Evolutionary conservation across 495 filamentous ascomycete species (phyloP).

Genomic region (Evansstolkia leycettana): DNA sequence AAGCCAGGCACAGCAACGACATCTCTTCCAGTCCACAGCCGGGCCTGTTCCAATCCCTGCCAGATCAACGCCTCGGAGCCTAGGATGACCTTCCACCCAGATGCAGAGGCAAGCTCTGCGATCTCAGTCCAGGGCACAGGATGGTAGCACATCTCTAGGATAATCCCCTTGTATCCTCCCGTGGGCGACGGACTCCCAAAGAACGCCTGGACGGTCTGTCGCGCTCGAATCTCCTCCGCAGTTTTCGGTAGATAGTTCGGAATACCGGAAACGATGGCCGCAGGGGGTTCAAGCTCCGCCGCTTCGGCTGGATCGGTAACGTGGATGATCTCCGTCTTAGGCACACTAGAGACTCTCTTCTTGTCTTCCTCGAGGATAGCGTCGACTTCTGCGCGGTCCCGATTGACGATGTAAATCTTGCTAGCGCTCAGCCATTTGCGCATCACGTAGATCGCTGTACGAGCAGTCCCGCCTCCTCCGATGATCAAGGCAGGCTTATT

Average conservation of each 20-base stretch:
- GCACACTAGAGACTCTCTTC: slow-evolving; percentile 16
- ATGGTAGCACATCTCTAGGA: slow-evolving; percentile 75
- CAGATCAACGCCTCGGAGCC: slow-evolving; percentile 64
- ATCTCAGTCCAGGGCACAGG: slow-evolving; percentile 55
- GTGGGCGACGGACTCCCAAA: slow-evolving; percentile 19
- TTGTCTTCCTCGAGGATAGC: slow-evolving; percentile 43
- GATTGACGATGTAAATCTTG: slow-evolving; percentile 59
- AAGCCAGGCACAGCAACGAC: slow-evolving; percentile 38
- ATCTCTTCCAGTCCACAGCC: slow-evolving; percentile 47
- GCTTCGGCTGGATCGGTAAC: slow-evolving; percentile 46
- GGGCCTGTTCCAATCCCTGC: slow-evolving; percentile 62
- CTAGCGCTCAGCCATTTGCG: slow-evolving; percentile 51
- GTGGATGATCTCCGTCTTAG: slow-evolving; percentile 39
- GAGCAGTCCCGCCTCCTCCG: slow-evolving; percentile 58
- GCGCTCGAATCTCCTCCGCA: slow-evolving; percentile 40
- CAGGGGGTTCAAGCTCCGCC: slow-evolving; percentile 39
- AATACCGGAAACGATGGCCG: slow-evolving; percentile 52
- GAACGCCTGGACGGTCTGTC: slow-evolving; percentile 44
- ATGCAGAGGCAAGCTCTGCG: slow-evolving; percentile 37
- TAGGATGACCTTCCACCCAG: slow-evolving; percentile 56
- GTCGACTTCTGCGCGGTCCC: slow-evolving; percentile 49
- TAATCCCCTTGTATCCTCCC: slow-evolving; percentile 44
- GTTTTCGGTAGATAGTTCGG: slow-evolving; percentile 57
- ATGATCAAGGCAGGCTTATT: slow-evolving; percentile 46
- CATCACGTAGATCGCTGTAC: slow-evolving; percentile 59